Conservation (phyloP, 805 yeast genomes). For the Cyberlindnera saturnus region DNA sequence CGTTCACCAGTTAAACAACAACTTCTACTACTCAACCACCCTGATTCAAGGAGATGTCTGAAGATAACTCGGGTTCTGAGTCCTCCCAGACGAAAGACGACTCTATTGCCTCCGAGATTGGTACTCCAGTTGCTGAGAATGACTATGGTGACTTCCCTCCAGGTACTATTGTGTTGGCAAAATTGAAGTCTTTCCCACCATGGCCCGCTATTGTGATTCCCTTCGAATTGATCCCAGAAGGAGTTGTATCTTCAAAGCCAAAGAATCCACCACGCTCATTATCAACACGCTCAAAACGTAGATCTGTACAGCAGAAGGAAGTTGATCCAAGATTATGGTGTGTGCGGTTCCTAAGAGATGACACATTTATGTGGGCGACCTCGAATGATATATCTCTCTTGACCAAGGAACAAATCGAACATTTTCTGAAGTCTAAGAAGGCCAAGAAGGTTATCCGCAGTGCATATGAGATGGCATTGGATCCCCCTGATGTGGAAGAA, state of each 20-base stretch:
- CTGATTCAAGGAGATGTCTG: too few species aligned
- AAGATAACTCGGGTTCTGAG: too few species aligned
- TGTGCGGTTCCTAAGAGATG: constrained; percentile 68
- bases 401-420: constrained; percentile 34
- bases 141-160: constrained; percentile 31
- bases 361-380: constrained; percentile 64
- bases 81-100: too few species aligned
- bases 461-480: constrained; percentile 51
- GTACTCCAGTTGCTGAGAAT: neutral
- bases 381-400: constrained; percentile 44
- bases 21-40: too few species aligned
- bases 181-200: constrained; percentile 80
- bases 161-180: constrained; percentile 62
- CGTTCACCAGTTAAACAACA: too few species aligned
- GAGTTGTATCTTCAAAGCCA: constrained; percentile 46
- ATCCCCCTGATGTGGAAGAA: constrained; percentile 43
- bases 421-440: constrained; percentile 31
- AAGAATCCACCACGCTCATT: constrained; percentile 27
- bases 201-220: constrained; percentile 88
- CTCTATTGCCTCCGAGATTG: neutral
- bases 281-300: constrained; percentile 8
- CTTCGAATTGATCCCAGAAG: constrained; percentile 50
- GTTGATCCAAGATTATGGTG: constrained; percentile 30
- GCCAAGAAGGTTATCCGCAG: constrained; percentile 38
- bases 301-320: neutral